Base-by-base conservation (phyloP, 2,329 filamentous ascomycete species). In the Elsinoe perseae region DNA sequence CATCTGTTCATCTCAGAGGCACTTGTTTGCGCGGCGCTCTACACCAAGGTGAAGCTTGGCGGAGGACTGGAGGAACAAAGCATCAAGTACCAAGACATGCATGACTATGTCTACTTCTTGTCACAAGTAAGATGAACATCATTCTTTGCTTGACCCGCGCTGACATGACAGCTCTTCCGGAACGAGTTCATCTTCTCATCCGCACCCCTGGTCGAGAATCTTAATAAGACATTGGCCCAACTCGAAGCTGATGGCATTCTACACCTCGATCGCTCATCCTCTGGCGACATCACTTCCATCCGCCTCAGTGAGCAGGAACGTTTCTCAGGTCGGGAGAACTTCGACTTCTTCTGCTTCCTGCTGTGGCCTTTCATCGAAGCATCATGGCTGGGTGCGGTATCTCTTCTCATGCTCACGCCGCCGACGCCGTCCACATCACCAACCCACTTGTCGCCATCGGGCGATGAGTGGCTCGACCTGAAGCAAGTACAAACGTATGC, bases 341-440 rank as follows among this genome's bases (percentile, higher is more conserved):
- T 87, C 65, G 93, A 98, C 68, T 98, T 98, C 71, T 97, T 97
- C 73, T 97, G 92, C 73, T 98, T 97, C 77, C 74, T 98, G 18
- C 89, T 98, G 61, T 98, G 93, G 93, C 93, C 93, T 0, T 98
- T 98, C 64, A 91, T 97, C 62, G 93, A 98, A 71, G 87, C 91
- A 0, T 86, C 82, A 54, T 98, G 93, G 93, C 80, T 98, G 1
- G 91, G 89, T 9, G 87, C 90, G 0, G 86, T 97, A 0, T 89
- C 87, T 0, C 76, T 97, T 0, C 85, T 95, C 75, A 91, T 92
- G 43, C 78, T 97, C 12, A 86, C 88, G 0, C 90, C 91, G 1
- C 89, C 89, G 0, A 2, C 66, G 10, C 36, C 50, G 34, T 54
- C 50, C 30, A 57, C 44, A 34, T 55, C 44, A 7, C 30, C 38